A percentile compares a stretch with the other conserved stretches of the same genome.
Evolutionary conservation across 2,329 filamentous ascomycete genomes (phyloP).

Genomic region (Sphaerulina musiva): DNA sequence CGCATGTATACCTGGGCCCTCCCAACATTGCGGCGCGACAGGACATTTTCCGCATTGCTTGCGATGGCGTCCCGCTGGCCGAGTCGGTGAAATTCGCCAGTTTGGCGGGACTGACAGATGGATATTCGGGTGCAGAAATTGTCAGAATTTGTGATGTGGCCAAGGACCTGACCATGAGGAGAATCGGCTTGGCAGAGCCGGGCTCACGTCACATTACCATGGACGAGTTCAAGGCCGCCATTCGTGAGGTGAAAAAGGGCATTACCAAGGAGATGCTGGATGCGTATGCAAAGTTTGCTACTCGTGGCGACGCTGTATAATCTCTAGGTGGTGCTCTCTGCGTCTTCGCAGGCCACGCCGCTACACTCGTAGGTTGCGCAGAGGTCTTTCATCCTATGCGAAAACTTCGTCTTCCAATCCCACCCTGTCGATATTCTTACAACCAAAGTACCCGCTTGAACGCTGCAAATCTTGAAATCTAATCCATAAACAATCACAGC

Average conservation of each 20-base stretch:
- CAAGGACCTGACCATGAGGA: constrained; percentile 26
- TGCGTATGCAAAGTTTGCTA: constrained; percentile 49
- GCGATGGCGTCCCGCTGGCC: constrained; percentile 53
- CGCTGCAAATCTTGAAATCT: not conserved
- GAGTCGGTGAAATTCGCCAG: constrained; percentile 59
- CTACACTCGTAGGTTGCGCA: too few species aligned
- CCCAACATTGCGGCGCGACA: constrained; percentile 66
- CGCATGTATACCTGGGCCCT: constrained; percentile 76
- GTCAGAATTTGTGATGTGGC: constrained; percentile 47
- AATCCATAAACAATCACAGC: not conserved
- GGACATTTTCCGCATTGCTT: constrained; percentile 68
- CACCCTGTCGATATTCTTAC: too few species aligned
- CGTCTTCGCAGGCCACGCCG: too few species aligned
- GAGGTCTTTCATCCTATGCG: too few species aligned
- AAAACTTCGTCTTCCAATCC: too few species aligned
- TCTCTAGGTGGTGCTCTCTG: too few species aligned
- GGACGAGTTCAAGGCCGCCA: constrained; percentile 42
- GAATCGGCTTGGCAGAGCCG: constrained; percentile 25
- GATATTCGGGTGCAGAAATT: constrained; percentile 82
- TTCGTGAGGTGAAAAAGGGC: constrained; percentile 45
- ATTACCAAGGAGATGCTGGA: constrained; percentile 55
- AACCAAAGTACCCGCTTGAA: not conserved
- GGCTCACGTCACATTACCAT: constrained; percentile 33
- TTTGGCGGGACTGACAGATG: constrained; percentile 61
- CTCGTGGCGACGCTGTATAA: not conserved